Evolutionary conservation across 768 basidiomycete species (phyloP), one percentile per base, ranked within the genome.

Genomic region (Boletus tomentosulus): DNA sequence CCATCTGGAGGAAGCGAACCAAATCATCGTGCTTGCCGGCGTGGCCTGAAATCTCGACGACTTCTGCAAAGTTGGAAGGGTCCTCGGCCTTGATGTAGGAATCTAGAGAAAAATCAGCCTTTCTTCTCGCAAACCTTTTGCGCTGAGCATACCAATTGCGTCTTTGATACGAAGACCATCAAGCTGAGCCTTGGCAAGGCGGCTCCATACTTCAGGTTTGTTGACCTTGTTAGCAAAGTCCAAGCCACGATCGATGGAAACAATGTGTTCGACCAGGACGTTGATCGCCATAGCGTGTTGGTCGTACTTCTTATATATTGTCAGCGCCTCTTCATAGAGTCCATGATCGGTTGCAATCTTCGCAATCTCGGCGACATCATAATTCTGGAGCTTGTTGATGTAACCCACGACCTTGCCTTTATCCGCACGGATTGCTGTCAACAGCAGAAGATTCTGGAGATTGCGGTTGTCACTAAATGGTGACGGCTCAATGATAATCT

Each of bases 81-180:
- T 98, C 96, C 63, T 91, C 87, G 13, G 96, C 93, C 78, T 94
- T 95, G 83, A 96, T 94, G 72, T 98, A 98, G 27, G 96, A 98
- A 66, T 98, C 93, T 89, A 24, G 49, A 31, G 38, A 37, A 56
- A 11, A 28, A 31, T 60, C n/a, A 58, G 42, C 10, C 51, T 46
- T 31, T 22, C 24, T 16, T 42, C 15, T n/a, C 31, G 7, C 13
- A 30, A 15, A 22, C 22, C 3, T n/a, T 46, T 8, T 6, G 31
- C 22, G 48, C 15, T n/a, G 41, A 24, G 65, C 83, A 48, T 61
- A 92, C 91, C 93, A 61, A 99, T 98, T 12, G 96, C 85, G 64
- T 99, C 96, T 73, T 98, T 98, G 75, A 99, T 91, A 41, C 97
- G 91, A 48, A 98, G 82, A 60, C 97, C 97, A 67, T 99, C 97